Evolutionary conservation across 306 rosid genomes (phyloP), one percentile per base, ranked within the genome.

Genomic region (Quercus engelmannii): DNA sequence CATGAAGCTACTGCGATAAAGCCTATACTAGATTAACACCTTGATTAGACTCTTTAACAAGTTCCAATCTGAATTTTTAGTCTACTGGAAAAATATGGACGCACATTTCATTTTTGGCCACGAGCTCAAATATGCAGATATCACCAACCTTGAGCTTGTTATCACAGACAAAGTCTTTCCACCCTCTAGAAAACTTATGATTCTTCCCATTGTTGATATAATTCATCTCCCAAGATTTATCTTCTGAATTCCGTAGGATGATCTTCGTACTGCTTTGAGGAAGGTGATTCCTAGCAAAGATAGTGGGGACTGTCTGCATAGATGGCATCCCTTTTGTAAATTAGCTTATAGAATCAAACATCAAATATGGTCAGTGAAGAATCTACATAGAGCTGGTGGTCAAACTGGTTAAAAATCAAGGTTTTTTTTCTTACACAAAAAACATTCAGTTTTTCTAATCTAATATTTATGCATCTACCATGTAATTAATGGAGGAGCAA

Each of bases 81-180:
- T 15, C 25, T 3, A 12, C 59, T 28, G 21, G 67, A 73, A 55
- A 17, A 17, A 75, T 25, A 35, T 75, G 78, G 78, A 61, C 58
- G n/a, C n/a, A 19, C 14, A 74, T 74, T 57, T 59, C 17, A 33
- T 61, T 35, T 23, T 64, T 17, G 43, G 71, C 78, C n/a, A 43
- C 52, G 4, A 75, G 78, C 65, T 75, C 71, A 75, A 41, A 75
- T 75, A 62, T 21, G 70, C 78, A 75, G 23, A 1, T 58, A n/a
- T 75, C 71, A 43, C 71, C 58, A 21, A 23, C 4, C 78, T 23
- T 61, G 58, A 75, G 43, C 58, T 61, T 26, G 52, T 59, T 59
- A 43, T 75, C 78, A 61, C 3, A 19, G 8, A 12, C 71, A 41
- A 75, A 59, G 56, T 4, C 14, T 25, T 0, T 9, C 78, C 69